Base-by-base conservation (phyloP, 306 rosid species). In the Prunus armeniaca region DNA sequence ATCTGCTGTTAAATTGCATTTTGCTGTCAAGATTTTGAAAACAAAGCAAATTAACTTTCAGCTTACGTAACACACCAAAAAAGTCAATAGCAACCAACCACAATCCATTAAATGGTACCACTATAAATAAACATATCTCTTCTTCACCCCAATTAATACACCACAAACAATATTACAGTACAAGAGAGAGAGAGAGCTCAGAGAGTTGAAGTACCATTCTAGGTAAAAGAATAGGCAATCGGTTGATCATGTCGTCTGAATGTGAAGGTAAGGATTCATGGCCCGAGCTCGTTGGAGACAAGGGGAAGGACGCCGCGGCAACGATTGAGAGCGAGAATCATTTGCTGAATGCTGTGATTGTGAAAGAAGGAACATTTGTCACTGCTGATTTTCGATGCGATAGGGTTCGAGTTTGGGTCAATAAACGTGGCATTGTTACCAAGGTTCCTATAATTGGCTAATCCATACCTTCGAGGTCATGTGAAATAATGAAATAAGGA, bases 381-480 rank as follows among this genome's bases (percentile, higher is more conserved):
- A 83, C 86, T 13, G 0, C 5, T 5, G 91, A 88, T 67, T 83
- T 83, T 25, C 72, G 87, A 19, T 79, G 85, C 25, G 87, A 85
- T 69, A 78, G 96, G 69, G 93, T 88, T 69, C 80, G 91, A 0
- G 78, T 90, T 46, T 88, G 86, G 77, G 84, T 87, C 24, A 51
- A 84, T 67, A 38, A 66, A 22, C 43, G 67, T 4, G 61, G 70
- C 15, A 19, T 68, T 65, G 85, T 90, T 12, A 63, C 78, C 19
- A 73, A 60, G 8, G 86, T 82, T n/a, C 93, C 93, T 7, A 28
- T 0, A 24, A 86, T 85, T 78, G 90, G 87, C 64, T 84, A 78
- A 82, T 72, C 8, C 10, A 7, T 32, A 0, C 3, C 4, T 52
- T 18, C 11, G 0, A 61, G 32, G 66, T 13, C 14, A 61, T 19